Conservation (phyloP, 225 moss, liverwort and hornwort genomes). For the Neckera pumila region DNA sequence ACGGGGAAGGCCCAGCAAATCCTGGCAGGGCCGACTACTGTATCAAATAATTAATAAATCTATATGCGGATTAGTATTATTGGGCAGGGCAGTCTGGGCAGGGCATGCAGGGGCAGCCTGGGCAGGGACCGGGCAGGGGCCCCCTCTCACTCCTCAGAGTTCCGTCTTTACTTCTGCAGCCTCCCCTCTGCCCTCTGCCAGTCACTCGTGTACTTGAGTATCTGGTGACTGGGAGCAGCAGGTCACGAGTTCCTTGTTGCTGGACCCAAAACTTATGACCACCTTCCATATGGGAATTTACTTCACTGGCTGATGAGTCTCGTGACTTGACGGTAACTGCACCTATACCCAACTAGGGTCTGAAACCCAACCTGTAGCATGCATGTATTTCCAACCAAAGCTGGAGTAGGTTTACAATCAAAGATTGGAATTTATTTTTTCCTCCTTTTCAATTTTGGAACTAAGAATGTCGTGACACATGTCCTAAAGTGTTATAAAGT, state of each 20-base stretch:
- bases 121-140: neutral
- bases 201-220: neutral
- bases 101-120: neutral
- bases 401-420: too few species aligned
- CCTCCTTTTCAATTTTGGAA: too few species aligned
- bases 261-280: neutral
- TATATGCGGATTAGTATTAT: neutral
- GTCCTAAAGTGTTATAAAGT: too few species aligned
- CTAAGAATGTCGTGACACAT: too few species aligned
- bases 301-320: neutral
- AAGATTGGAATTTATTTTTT: too few species aligned
- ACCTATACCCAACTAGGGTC: too few species aligned
- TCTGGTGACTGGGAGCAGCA: constrained; percentile 8
- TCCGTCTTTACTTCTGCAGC: neutral
- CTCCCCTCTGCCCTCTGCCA: constrained; percentile 1
- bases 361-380: too few species aligned
- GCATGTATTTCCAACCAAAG: too few species aligned
- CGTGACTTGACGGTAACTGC: neutral
- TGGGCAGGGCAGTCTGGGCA: neutral
- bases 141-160: neutral
- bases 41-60: neutral
- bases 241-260: constrained; percentile 20
- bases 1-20: neutral
- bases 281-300: neutral
- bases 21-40: neutral